Percentiles rank a stretch among this genome's conserved stretches.
Conservation (phyloP, 805 yeast genomes). For the Candida railenensis region DNA sequence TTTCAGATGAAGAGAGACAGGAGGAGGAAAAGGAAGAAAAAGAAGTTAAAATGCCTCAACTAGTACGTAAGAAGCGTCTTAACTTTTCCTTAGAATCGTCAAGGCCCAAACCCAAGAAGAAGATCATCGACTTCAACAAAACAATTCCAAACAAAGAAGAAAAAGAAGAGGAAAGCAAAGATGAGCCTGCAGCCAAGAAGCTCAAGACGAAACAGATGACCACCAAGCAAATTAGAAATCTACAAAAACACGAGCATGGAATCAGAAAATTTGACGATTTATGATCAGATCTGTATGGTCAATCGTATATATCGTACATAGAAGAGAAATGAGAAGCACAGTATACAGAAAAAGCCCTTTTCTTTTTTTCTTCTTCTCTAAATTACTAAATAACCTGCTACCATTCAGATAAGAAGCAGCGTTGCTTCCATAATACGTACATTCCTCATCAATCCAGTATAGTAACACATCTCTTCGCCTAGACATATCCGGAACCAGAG, state of each 20-base stretch:
- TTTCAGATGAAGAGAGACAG: constrained; percentile 13
- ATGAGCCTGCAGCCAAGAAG: constrained; percentile 20
- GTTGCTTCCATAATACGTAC: too few relatives aligned
- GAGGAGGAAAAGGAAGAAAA: constrained; percentile 9
- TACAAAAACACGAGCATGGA: constrained; percentile 60
- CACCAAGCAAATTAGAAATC: constrained; percentile 46
- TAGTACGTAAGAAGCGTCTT: constrained; percentile 15
- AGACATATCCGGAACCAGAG: too few relatives aligned
- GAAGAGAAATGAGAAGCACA: too few relatives aligned
- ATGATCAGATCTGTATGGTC: constrained; percentile 24
- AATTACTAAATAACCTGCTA: too few relatives aligned
- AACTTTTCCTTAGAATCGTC: constrained; percentile 4
- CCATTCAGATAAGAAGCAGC: too few relatives aligned
- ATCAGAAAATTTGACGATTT: constrained; percentile 64
- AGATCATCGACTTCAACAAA: constrained; percentile 19
- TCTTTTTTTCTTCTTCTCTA: too few relatives aligned
- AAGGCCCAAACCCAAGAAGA: constrained; percentile 16
- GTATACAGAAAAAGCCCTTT: too few relatives aligned
- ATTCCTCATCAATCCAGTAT: too few relatives aligned
- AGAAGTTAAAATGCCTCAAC: constrained; percentile 9
- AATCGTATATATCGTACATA: too few relatives aligned
- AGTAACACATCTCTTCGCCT: too few relatives aligned
- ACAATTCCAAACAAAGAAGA: constrained; percentile 8
- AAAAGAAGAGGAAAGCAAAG: constrained; percentile 6
- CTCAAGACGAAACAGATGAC: constrained; percentile 29